Percentiles rank a stretch among this genome's conserved stretches.
Evolutionary conservation across 1,139 yeast genomes (phyloP).

Genomic region (Debaryomyces subglobosus): DNA sequence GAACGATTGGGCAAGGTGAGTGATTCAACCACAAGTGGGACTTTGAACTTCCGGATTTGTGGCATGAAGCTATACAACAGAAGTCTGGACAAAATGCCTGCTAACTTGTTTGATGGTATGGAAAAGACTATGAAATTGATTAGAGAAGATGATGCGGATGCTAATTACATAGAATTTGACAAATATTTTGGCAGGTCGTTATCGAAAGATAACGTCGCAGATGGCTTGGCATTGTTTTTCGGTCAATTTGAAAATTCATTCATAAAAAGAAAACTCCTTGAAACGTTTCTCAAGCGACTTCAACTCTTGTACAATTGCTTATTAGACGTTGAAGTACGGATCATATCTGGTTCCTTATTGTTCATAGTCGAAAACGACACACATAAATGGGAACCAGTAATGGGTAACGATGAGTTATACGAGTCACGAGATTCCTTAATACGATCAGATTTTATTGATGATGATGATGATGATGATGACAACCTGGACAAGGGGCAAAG

Average conservation of each 20-base stretch:
- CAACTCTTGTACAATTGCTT: conserved; percentile 68
- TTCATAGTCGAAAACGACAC: conserved; percentile 74
- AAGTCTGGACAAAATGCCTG: conserved; percentile 1
- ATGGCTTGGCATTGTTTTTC: conserved; percentile 59
- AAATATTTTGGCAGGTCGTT: conserved; percentile 74
- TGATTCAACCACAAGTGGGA: conserved; percentile 75
- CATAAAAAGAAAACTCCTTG: conserved; percentile 28
- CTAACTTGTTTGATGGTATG: conserved; percentile 20
- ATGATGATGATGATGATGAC: conserved; percentile 33
- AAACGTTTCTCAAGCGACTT: conserved; percentile 56
- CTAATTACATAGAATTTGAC: conserved; percentile 53
- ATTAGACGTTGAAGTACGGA: conserved; percentile 60
- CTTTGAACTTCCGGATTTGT: conserved; percentile 74
- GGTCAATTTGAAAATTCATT: conserved; percentile 27
- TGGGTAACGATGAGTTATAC: conserved; percentile 25
- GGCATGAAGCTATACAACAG: conserved; percentile 72
- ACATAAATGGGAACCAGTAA: conserved; percentile 44
- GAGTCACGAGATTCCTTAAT: conserved; percentile 44
- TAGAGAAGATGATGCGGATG: conserved; percentile 21
- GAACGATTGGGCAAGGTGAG: conserved; percentile 66
- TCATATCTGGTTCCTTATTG: conserved; percentile 75
- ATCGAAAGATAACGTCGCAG: conserved; percentile 41
- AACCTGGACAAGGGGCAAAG: conserved; percentile 35
- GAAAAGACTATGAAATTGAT: conserved; percentile 16
- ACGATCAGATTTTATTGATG: conserved; percentile 29